Percentiles rank a stretch among this genome's conserved stretches.
Evolutionary conservation across 2,329 filamentous ascomycete genomes (phyloP).

Genomic region (Chaetomium olivaceum): DNA sequence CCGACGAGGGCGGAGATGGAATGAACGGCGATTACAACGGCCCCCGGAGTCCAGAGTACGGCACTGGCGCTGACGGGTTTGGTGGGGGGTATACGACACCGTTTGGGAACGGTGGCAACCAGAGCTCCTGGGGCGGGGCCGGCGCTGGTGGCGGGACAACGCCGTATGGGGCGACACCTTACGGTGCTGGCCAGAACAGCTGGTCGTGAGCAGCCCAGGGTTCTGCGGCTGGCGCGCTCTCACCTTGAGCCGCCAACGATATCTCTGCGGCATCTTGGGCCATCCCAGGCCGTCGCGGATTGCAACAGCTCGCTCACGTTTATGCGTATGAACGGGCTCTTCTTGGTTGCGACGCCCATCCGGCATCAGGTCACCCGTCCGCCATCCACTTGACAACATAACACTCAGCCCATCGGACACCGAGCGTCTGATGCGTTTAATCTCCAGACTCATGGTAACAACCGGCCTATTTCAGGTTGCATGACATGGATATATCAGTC

Average conservation of each 20-base stretch:
- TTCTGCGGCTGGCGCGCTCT: background rate
- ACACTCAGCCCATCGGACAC: background rate
- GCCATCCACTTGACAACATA: background rate
- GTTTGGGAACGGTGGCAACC: conserved; percentile 56
- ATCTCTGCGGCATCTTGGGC: background rate
- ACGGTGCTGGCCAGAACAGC: conserved; percentile 53
- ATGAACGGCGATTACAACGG: conserved; percentile 59
- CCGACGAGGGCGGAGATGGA: conserved; percentile 46
- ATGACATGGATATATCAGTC: conserved; percentile 13
- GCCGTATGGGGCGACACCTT: conserved; percentile 48
- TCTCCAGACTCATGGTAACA: background rate
- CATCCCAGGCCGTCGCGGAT: too few relatives aligned
- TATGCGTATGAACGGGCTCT: background rate
- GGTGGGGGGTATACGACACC: conserved; percentile 72
- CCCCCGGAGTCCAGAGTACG: conserved; percentile 66
- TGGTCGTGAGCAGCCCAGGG: conserved; percentile 44
- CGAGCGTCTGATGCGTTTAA: background rate
- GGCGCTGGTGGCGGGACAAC: conserved; percentile 54
- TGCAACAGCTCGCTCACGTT: background rate
- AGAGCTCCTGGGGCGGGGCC: conserved; percentile 67
- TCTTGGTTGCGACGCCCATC: background rate
- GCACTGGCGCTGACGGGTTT: conserved; percentile 55
- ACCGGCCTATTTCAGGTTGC: background rate
- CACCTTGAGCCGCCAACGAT: too few relatives aligned
- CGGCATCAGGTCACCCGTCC: background rate